These are phyloP conservation scores for Exophiala sp. DNA, from an alignment of 2,329 filamentous ascomycete genomes.

Conservation along the genomic window DNA sequence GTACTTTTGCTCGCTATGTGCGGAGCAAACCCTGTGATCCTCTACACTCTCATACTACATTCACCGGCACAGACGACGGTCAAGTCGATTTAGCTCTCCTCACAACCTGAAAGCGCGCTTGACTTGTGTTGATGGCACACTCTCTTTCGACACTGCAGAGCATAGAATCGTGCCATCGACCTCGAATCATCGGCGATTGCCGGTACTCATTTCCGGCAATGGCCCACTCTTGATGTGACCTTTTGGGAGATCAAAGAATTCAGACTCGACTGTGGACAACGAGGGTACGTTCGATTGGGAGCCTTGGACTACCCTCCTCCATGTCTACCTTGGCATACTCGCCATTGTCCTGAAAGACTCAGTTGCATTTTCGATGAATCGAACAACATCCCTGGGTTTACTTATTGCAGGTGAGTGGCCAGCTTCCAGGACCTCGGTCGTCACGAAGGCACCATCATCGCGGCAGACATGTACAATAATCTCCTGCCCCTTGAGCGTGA, in stretches of 20 bases:
- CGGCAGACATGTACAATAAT: constrained; percentile 6
- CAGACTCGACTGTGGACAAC: too few relatives aligned
- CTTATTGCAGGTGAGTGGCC: constrained; percentile 52
- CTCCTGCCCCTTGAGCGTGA: constrained; percentile 40
- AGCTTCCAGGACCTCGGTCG: constrained; percentile 39
- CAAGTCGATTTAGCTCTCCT: neutral
- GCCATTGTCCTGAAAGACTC: neutral
- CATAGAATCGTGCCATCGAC: constrained; percentile 3
- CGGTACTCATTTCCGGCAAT: too few relatives aligned
- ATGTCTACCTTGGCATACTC: too few relatives aligned
- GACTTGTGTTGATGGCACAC: neutral
- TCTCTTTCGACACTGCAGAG: neutral
- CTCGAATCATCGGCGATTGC: constrained; percentile 28
- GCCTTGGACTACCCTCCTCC: too few relatives aligned
- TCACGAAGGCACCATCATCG: constrained; percentile 35
- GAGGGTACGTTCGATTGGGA: too few relatives aligned
- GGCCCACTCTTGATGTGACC: too few relatives aligned
- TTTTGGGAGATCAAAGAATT: too few relatives aligned
- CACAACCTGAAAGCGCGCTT: neutral
- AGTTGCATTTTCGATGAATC: constrained; percentile 38
- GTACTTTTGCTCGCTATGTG: too few relatives aligned
- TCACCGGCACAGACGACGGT: too few relatives aligned
- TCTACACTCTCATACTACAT: too few relatives aligned
- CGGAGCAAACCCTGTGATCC: too few relatives aligned
- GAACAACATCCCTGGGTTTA: constrained; percentile 39